phyloP scores from a whole-genome alignment of 2,329 filamentous ascomycete genomes.

The Aspergillus sp. region DNA sequence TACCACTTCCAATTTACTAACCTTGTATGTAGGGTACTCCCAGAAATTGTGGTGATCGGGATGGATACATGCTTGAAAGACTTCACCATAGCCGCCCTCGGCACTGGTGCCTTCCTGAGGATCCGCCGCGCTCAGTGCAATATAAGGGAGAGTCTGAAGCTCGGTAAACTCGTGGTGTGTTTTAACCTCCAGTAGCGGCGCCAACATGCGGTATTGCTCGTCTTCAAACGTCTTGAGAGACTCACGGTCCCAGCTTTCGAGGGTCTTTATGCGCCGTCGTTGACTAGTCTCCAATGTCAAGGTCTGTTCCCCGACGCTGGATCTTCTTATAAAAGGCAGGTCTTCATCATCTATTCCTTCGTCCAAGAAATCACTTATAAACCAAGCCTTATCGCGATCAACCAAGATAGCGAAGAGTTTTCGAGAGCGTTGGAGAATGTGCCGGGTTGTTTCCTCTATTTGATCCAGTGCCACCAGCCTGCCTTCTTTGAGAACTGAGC shows the following conservation, averaged over 20 bases:
- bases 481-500: background rate
- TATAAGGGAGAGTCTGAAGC: constrained; percentile 7
- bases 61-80: constrained; percentile 11
- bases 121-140: background rate
- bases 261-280: background rate
- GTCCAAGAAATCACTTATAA: background rate
- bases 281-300: constrained; percentile 1
- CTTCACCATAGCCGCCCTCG: constrained; percentile 5
- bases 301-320: background rate
- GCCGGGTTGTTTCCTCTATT: background rate
- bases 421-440: background rate
- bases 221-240: background rate
- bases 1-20: background rate
- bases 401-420: constrained; percentile 4
- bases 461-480: background rate
- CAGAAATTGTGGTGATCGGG: constrained; percentile 10
- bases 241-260: background rate
- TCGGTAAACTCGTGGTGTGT: constrained; percentile 5
- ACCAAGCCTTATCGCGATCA: background rate
- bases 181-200: constrained; percentile 1
- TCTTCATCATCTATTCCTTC: constrained; percentile 2
- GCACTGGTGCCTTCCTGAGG: background rate
- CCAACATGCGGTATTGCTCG: constrained; percentile 11
- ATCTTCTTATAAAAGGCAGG: background rate
- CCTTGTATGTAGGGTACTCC: background rate